Percentiles rank a stretch among this genome's conserved stretches.
These are phyloP conservation scores for Gilbertella persicaria DNA, from an alignment of 371 early-diverging fungal genomes.

Conservation along the genomic window DNA sequence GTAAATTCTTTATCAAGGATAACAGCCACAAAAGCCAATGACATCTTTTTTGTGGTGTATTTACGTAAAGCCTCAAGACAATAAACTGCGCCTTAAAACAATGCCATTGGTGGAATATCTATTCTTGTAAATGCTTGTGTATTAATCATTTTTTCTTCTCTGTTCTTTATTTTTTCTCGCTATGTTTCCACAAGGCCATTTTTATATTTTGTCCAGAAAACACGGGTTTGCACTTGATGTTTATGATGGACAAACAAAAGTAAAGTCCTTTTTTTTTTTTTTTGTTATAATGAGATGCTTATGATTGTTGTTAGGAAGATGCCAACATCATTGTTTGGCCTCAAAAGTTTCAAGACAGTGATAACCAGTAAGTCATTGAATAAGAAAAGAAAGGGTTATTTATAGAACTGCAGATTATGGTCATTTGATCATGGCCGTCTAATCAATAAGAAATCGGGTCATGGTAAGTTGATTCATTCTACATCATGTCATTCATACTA, in stretches of 20 bases:
- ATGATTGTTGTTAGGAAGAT: slow-evolving; percentile 28
- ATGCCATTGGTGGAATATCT: too few relatives aligned
- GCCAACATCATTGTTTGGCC: slow-evolving; percentile 56
- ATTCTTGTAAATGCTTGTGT: too few relatives aligned
- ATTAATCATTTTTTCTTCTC: neutral
- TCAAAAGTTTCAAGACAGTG: slow-evolving; percentile 52
- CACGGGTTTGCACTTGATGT: slow-evolving; percentile 52
- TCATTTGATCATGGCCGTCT: slow-evolving; percentile 40
- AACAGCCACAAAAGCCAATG: too few relatives aligned
- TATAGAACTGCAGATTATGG: slow-evolving; percentile 37
- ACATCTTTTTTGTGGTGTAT: too few relatives aligned
- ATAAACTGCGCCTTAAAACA: too few relatives aligned
- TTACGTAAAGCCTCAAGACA: too few relatives aligned
- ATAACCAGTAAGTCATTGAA: slow-evolving; percentile 54
- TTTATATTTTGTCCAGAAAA: slow-evolving; percentile 51
- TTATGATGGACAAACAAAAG: slow-evolving; percentile 48
- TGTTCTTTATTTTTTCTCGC: slow-evolving; percentile 3
- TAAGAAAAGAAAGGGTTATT: neutral
- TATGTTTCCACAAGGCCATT: slow-evolving; percentile 45
- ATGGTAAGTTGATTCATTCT: slow-evolving; percentile 30
- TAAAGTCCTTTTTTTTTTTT: slow-evolving; percentile 10
- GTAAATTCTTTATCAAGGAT: too few relatives aligned
- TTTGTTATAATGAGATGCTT: neutral
- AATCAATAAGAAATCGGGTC: slow-evolving; percentile 50
- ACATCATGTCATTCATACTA: neutral